Base-by-base conservation (phyloP, 345 rosid genomes). In the Euphorbia lathyris region DNA sequence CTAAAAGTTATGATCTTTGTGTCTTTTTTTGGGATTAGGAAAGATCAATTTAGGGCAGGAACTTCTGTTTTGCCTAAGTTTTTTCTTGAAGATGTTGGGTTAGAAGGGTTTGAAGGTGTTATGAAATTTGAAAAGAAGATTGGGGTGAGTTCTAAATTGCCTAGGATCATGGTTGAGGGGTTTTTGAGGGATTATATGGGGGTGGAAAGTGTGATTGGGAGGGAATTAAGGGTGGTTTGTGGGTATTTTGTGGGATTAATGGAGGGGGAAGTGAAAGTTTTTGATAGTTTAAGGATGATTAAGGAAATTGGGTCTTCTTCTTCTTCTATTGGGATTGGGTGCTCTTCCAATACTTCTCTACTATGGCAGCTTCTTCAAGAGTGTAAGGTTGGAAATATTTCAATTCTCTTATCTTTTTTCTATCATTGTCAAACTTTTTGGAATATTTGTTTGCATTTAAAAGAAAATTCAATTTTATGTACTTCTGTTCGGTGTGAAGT, bases 121-220 rank as follows among this genome's bases (percentile, higher is more conserved):
- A 83, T 78, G 77, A 84, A 77, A 58, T 77, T 47, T 72, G 74
- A 55, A 13, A 76, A 53, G 55, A 85, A 75, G 69, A 72, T 85
- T 23, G 88, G 81, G n/a, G 83, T 87, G 45, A 89, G 87, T 64
- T 2, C 7, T 40, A 67, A 78, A 25, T 53, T 92, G 70, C 97
- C 97, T 43, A 84, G 69, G 48, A 82, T 86, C 19, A 90, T 92
- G 96, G 76, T 92, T 42, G 92, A 92, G 61, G 82, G 85, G 48
- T 88, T 92, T 80, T 77, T 88, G 78, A 90, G 67, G 76, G 89
- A 92, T 56, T 90, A 92, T 64, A 38, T 92, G 55, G 90, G 82
- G 36, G 79, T 90, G 57, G 92, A 89, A 26, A 71, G 51, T 62
- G 91, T 83, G 51, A 72, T 86, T 4, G 96, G 87, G 29, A 83